Evolutionary conservation across 2,329 filamentous ascomycete species (phyloP).

Genomic region (Aciculosporium take): DNA sequence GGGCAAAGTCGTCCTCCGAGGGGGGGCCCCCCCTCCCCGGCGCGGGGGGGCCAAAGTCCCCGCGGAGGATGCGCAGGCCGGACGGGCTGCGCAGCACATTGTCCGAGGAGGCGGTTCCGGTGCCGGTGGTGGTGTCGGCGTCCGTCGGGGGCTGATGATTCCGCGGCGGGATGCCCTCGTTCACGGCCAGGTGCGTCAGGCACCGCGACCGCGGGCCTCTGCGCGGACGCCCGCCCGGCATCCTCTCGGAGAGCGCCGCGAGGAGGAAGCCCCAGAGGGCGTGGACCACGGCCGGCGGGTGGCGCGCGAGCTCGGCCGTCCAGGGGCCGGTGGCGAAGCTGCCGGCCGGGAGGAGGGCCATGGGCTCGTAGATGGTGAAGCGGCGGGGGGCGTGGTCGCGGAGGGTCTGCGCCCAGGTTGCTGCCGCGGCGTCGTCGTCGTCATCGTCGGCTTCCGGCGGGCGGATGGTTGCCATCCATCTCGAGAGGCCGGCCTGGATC

Average conservation of each 20-base stretch:
- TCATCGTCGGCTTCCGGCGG: neutral
- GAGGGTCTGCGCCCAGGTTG: slow-evolving; percentile 16
- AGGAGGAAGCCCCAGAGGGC: slow-evolving; percentile 38
- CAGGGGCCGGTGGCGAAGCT: slow-evolving; percentile 35
- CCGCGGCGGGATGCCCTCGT: slow-evolving; percentile 44
- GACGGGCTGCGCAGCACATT: slow-evolving; percentile 65
- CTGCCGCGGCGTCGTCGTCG: neutral
- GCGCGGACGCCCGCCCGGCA: no score
- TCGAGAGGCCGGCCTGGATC: slow-evolving; percentile 18
- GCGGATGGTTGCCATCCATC: slow-evolving; percentile 14
- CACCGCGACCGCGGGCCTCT: no score
- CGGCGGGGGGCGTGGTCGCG: slow-evolving; percentile 35
- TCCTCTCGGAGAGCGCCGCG: slow-evolving; percentile 26
- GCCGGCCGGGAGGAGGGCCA: slow-evolving; percentile 45
- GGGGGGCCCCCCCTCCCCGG: slow-evolving; percentile 15
- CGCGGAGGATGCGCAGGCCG: slow-evolving; percentile 54
- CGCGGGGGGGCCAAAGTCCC: slow-evolving; percentile 53
- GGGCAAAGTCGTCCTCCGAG: slow-evolving; percentile 39
- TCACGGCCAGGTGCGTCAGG: slow-evolving; percentile 45
- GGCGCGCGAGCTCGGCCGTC: slow-evolving; percentile 20
- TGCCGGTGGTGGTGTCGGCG: no score
- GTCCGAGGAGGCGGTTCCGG: no score
- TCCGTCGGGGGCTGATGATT: no score
- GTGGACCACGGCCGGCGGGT: slow-evolving; percentile 12
- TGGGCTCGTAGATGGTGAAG: slow-evolving; percentile 46